These are phyloP conservation scores for Chrysanthemum seticuspe DNA, from an alignment of 129 eudicot species.

Conservation along the genomic window DNA sequence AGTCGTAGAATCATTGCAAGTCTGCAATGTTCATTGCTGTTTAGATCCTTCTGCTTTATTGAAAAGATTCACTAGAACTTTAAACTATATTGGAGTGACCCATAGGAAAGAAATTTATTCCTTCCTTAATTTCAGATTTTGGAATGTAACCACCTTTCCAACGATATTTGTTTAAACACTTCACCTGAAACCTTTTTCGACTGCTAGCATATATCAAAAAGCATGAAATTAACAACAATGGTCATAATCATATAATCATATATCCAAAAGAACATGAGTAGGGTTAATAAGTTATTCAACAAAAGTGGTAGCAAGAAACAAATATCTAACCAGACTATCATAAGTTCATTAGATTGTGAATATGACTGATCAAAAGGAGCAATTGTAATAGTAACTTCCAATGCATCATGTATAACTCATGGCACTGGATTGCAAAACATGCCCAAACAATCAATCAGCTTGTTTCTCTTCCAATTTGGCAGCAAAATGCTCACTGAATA, in stretches of 20 bases:
- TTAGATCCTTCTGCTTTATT: too few species aligned
- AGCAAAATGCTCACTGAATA: constrained; percentile 3
- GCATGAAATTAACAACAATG: not conserved
- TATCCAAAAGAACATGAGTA: not conserved
- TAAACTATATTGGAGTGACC: constrained; percentile 14
- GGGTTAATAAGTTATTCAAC: not conserved
- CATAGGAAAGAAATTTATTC: constrained; percentile 27
- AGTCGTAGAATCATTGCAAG: too few species aligned
- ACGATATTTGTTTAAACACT: not conserved
- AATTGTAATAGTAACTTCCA: constrained; percentile 5
- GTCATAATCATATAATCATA: not conserved
- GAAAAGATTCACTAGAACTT: too few species aligned
- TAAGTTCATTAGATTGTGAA: constrained; percentile 9
- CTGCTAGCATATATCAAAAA: not conserved
- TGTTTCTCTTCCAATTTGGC: constrained; percentile 17
- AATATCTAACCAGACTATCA: constrained; percentile 8
- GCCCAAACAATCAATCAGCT: constrained; percentile 28
- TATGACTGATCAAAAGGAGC: constrained; percentile 19
- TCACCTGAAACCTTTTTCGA: not conserved
- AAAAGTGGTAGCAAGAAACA: constrained; percentile 5
- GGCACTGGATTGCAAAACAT: constrained; percentile 3
- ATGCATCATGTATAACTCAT: constrained; percentile 9
- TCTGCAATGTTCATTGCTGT: too few species aligned
- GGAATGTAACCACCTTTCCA: constrained; percentile 9
- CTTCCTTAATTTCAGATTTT: constrained; percentile 22